Evolutionary conservation across 352 stramenopile species (phyloP), one percentile per base, ranked within the genome.

Genomic region (Pythium phragmitis): DNA sequence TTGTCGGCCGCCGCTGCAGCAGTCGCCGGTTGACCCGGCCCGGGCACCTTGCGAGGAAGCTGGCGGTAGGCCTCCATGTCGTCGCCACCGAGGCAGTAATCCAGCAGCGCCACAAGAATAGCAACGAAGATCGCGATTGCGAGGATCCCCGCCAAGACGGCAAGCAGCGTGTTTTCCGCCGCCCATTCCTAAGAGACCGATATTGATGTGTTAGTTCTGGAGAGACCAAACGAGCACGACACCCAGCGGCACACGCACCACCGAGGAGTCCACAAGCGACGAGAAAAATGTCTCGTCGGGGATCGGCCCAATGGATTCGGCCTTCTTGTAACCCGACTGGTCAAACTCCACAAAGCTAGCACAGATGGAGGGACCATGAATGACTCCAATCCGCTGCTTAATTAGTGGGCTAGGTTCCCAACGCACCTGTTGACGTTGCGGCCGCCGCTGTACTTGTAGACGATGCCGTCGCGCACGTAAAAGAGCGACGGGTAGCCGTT

Each of bases 401-500:
- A 42, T 17, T 33, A 13, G 16, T 33, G 12, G 19, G 12, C 0
- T 26, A 39, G 7, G 19, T 36, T 5, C 14, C 23, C 39, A 16
- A 80, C 72, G 26, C 75, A 85, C 74, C 82, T 77, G 57, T 89
- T 80, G 17, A 94, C 69, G 39, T 73, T 82, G 58, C 86, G 86
- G 11, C 72, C 70, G 41, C 82, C 76, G 69, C 91, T 79, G 71
- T 93, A 94, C 63, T 83, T 79, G 75, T 91, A 93, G 63, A 93
- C 74, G 17, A 83, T 64, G 52, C 82, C 82, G 14, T 91, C 69
- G 26, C 85, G 85, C 41, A 94, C 60, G 69, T 85, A 92, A 60
- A 89, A 87, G 30, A 94, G 75, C 57, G 82, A 79, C 53, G 86
- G 86, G 70, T 92, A 94, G 23, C 84, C 84, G 39, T 80, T 83